Evolutionary conservation across 2,329 filamentous ascomycete genomes (phyloP).

Genomic region (Hypoxylon sp.): DNA sequence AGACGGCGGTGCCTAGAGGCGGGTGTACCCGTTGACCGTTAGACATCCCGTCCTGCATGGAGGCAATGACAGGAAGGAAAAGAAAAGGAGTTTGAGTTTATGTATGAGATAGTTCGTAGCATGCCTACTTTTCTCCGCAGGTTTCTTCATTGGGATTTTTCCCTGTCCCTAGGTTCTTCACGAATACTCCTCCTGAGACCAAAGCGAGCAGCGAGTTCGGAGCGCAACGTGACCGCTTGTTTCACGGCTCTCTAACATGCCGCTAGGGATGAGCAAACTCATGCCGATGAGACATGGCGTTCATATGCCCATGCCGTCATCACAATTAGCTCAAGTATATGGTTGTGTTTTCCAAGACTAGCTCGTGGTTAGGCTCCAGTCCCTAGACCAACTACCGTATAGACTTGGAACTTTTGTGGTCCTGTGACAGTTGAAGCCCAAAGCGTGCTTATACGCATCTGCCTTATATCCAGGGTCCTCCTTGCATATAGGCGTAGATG

Average conservation of each 20-base stretch:
- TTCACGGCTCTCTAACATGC: background rate
- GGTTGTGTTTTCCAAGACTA: conserved; percentile 7
- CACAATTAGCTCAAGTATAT: conserved; percentile 10
- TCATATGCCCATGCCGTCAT: conserved; percentile 7
- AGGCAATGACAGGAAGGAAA: conserved; percentile 1
- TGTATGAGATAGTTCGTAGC: background rate
- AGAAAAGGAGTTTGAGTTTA: background rate
- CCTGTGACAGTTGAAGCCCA: background rate
- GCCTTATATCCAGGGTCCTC: conserved; percentile 24
- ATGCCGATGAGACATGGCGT: conserved; percentile 20
- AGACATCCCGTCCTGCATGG: conserved; percentile 9
- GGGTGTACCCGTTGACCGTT: conserved; percentile 34
- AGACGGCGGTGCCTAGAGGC: conserved; percentile 3
- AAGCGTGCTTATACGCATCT: conserved; percentile 6
- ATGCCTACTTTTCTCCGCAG: background rate
- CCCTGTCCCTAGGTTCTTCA: background rate
- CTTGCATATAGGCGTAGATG: conserved; percentile 23
- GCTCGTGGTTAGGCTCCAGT: conserved; percentile 4
- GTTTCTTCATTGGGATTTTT: background rate
- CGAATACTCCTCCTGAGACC: background rate
- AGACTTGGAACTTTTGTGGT: conserved; percentile 1
- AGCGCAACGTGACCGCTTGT: conserved; percentile 17
- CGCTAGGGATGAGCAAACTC: conserved; percentile 5
- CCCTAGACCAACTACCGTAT: background rate
- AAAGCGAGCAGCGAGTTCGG: conserved; percentile 7